Evolutionary conservation across 192 early-diverging fungal species (phyloP), one percentile per base, ranked within the genome.

Genomic region (Chytriomyces sp.): DNA sequence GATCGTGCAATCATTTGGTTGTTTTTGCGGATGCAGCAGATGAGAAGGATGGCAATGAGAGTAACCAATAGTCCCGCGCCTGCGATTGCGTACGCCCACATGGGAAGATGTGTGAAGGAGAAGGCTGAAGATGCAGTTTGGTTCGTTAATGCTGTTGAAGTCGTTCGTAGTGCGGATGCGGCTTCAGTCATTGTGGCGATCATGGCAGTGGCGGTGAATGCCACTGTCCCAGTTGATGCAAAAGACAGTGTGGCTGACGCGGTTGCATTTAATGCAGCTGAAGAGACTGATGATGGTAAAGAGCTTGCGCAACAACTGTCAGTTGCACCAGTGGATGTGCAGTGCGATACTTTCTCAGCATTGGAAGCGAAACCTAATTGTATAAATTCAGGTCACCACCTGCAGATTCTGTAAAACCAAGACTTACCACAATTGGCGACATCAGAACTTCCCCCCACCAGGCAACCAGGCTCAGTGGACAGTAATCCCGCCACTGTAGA

Each of bases 381-480:
- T 20, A 1, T 26, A 26, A 35, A 18, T 35, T 35, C 28, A 35
- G 28, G 28, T 35, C 28, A 35, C 28, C 28, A 35, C 28, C 28
- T 35, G 28, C 28, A 2, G 28, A 35, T 35, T 35, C 2, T 2
- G 28, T 2, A 2, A 35, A 35, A 2, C 28, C 28, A 35, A 35
- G 28, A 57, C 53, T 57, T 20, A 45, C 72, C 72, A 61, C 72
- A 73, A 24, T 73, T 50, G 7, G 11, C 53, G 20, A 57, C 53
- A 57, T 57, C 53, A 57, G 53, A 20, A 57, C 13, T 18, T 57
- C 3, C 53, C 20, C 53, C 53, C 13, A 57, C 53, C 53, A 57
- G 20, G 53, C 53, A 57, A 57, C 20, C 20, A 18, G 53, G 11
- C 11, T 57, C 53, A 57, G 53, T 57, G 13, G 53, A 57, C 0